phyloP scores from a whole-genome alignment of 139 green algal species.

The Astrephomene gubernaculifera region DNA sequence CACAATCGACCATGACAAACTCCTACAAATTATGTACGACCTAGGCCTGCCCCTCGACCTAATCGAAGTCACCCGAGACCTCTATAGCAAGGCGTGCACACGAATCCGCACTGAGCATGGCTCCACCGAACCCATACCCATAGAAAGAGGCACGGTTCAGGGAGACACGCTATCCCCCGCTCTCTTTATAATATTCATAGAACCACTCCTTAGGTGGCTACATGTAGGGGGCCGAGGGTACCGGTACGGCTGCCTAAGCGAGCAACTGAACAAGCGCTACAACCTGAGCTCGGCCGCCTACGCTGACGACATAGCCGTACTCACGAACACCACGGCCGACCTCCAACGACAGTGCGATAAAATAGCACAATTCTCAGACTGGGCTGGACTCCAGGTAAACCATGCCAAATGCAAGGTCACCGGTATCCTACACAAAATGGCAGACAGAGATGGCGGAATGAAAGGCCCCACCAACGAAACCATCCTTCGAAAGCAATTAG shows the following conservation, averaged over 20 bases:
- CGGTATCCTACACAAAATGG: too few relatives aligned
- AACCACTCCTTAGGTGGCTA: slow-evolving; percentile 19
- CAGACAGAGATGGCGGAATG: too few relatives aligned
- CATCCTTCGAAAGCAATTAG: too few relatives aligned
- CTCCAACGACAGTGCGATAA: not conserved
- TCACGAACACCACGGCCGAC: not conserved
- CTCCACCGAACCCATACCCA: slow-evolving; percentile 17
- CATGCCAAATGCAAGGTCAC: too few relatives aligned
- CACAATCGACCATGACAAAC: slow-evolving; percentile 56
- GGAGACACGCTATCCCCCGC: slow-evolving; percentile 59
- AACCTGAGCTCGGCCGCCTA: not conserved
- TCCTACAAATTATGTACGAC: slow-evolving; percentile 54
- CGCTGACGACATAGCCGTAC: not conserved
- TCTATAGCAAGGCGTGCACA: slow-evolving; percentile 54
- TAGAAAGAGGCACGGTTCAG: slow-evolving; percentile 58
- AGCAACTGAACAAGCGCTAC: not conserved
- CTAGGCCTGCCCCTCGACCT: slow-evolving; percentile 48
- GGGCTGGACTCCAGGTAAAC: not conserved
- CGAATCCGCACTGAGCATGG: slow-evolving; percentile 16
- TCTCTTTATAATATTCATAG: slow-evolving; percentile 40
- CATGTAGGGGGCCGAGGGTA: not conserved
- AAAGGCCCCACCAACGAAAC: too few relatives aligned
- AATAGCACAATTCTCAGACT: not conserved
- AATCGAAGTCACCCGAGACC: slow-evolving; percentile 45
- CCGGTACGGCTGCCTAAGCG: slow-evolving; percentile 4